Base-by-base conservation (phyloP, 805 yeast genomes). In the Torulaspora indica region DNA sequence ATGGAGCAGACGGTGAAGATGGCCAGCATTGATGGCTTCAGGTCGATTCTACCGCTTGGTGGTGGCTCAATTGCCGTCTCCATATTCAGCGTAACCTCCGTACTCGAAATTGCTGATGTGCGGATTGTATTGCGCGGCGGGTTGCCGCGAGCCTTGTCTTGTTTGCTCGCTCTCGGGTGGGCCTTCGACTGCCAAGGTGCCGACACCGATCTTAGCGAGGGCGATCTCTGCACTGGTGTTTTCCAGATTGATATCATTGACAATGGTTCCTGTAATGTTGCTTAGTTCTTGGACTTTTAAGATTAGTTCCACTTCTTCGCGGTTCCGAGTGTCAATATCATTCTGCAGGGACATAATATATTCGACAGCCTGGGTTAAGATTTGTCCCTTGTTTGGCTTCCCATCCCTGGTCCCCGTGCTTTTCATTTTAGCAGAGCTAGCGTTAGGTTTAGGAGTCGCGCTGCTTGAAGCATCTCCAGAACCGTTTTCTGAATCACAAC, bases 331-430 rank as follows among this genome's bases (percentile, higher is more conserved):
- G 60, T 88, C 96, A 46, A 88, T 86, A 46, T 76, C 71, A 48
- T 77, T 79, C 60, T 86, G 95, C 28, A 86, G 63, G 48, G 67
- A 67, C 47, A 77, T 79, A 33, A 85, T 77, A 56, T 83, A 85
- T 49, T 82, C 89, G 2, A 85, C 89, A 0, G 87, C 76, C 56
- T 82, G 84, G 7, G 86, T 76, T 46, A 85, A 67, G 2, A 85
- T 83, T 59, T 84, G 91, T 1, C 95, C 95, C 64, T 85, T 85
- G 57, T 84, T 85, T 0, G 95, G 95, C 53, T 82, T 84, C 2
- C 91, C 93, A 55, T 84, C 91, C 51, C 81, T 83, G 0, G 91
- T 84, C 0, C 91, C 91, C 5, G 78, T 70, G 3, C 78, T 75
- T 51, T 72, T 74, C 41, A 56, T 58, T 41, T 58, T 59, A 9